phyloP scores from a whole-genome alignment of 2,329 filamentous ascomycete genomes.

The Ascocoryne sarcoides region DNA sequence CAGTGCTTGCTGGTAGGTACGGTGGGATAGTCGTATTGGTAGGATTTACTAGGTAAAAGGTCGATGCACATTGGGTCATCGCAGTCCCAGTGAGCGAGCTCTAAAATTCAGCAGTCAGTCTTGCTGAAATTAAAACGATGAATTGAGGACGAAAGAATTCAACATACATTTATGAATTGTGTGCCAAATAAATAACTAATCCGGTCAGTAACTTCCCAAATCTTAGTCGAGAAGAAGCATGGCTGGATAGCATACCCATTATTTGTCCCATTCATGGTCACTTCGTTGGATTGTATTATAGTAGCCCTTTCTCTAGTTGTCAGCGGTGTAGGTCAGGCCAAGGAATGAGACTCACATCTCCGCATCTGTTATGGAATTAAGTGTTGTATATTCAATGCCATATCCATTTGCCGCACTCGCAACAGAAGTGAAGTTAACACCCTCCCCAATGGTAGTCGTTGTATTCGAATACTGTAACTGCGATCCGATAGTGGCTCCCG shows the following conservation, averaged over 20 bases:
- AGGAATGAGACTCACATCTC: no score
- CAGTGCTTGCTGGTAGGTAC: constrained; percentile 1
- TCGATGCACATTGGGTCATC: neutral
- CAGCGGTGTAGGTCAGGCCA: neutral
- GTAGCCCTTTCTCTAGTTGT: constrained; percentile 1
- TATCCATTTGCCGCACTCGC: no score
- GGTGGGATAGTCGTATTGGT: constrained; percentile 3
- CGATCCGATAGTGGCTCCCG: constrained; percentile 3
- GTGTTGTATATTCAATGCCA: constrained; percentile 4
- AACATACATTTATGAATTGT: constrained; percentile 1
- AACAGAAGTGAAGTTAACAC: neutral
- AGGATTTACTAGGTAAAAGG: neutral
- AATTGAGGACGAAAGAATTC: no score
- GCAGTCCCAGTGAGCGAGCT: neutral
- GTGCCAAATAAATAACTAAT: constrained; percentile 2
- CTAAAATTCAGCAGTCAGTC: no score
- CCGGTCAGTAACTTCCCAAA: no score
- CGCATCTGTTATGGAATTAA: no score
- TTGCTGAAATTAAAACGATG: no score
- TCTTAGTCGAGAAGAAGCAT: no score
- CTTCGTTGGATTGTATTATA: no score
- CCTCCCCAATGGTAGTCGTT: neutral
- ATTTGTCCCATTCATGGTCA: no score
- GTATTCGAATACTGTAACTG: neutral
- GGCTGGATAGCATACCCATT: no score